A percentile compares a stretch with the other conserved stretches of the same genome.
Conservation (phyloP, 2,329 filamentous ascomycete genomes). For the Akanthomyces dipterigenus region DNA sequence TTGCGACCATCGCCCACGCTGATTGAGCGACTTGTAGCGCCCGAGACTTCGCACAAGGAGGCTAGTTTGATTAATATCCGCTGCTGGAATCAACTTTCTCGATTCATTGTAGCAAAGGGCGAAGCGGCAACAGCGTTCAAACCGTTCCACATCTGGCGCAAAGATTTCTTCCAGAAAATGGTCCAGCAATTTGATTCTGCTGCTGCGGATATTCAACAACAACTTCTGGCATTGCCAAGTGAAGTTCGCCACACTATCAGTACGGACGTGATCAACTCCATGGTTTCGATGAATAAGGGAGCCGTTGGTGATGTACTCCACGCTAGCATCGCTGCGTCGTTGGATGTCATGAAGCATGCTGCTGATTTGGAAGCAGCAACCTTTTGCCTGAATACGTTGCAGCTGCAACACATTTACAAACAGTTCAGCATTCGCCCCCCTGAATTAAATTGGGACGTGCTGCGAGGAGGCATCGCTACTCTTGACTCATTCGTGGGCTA, state of each 20-base stretch:
- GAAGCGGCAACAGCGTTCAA: conserved; percentile 43
- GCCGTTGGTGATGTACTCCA: conserved; percentile 47
- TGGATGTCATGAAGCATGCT: conserved; percentile 44
- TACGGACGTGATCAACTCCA: conserved; percentile 39
- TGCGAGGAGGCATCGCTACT: conserved; percentile 39
- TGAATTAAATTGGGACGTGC: conserved; percentile 42
- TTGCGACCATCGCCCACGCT: conserved; percentile 46
- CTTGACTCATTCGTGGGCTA: conserved; percentile 40
- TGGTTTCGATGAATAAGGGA: conserved; percentile 46
- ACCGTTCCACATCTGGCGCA: conserved; percentile 42
- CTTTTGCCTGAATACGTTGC: conserved; percentile 42
- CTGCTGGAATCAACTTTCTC: conserved; percentile 56
- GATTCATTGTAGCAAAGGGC: conserved; percentile 46
- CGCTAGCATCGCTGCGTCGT: conserved; percentile 40
- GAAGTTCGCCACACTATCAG: conserved; percentile 37
- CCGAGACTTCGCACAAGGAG: conserved; percentile 57
- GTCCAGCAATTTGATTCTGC: conserved; percentile 52
- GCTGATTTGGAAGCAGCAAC: conserved; percentile 39
- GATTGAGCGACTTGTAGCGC: conserved; percentile 53
- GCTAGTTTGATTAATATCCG: conserved; percentile 58
- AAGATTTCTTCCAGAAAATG: conserved; percentile 49
- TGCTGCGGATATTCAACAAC: conserved; percentile 48
- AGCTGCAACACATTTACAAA: conserved; percentile 45
- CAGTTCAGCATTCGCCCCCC: conserved; percentile 37
- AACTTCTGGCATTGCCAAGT: conserved; percentile 43